Evolutionary conservation across 2,329 filamentous ascomycete species (phyloP).

Genomic region (Stachybotrys chartarum): DNA sequence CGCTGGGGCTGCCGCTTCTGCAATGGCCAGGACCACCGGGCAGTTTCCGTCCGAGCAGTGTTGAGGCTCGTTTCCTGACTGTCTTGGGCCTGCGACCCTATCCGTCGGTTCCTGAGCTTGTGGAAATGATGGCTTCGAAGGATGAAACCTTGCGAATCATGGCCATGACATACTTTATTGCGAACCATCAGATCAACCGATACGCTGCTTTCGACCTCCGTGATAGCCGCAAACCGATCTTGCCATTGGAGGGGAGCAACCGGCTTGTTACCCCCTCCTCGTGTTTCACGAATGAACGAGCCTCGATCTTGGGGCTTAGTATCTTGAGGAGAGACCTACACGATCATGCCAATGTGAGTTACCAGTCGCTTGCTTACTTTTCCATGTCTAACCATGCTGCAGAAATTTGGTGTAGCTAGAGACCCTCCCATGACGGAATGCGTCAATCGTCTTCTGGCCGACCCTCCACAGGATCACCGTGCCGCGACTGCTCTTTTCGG

Average conservation of each 20-base stretch:
- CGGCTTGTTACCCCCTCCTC: slow-evolving; percentile 64
- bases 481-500: slow-evolving; percentile 69
- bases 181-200: slow-evolving; percentile 68
- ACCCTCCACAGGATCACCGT: slow-evolving; percentile 59
- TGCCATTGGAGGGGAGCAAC: slow-evolving; percentile 66
- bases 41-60: slow-evolving; percentile 54
- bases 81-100: slow-evolving; percentile 65
- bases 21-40: slow-evolving; percentile 69
- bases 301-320: slow-evolving; percentile 71
- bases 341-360: slow-evolving; percentile 57
- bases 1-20: slow-evolving; percentile 66
- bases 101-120: slow-evolving; percentile 66
- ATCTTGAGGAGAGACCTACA: slow-evolving; percentile 73
- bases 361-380: background rate
- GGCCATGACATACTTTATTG: slow-evolving; percentile 75
- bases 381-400: slow-evolving; percentile 4
- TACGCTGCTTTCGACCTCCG: slow-evolving; percentile 61
- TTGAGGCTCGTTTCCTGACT: slow-evolving; percentile 69
- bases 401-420: slow-evolving; percentile 76
- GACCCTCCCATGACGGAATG: slow-evolving; percentile 77
- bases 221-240: slow-evolving; percentile 48
- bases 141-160: slow-evolving; percentile 53
- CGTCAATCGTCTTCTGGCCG: slow-evolving; percentile 62
- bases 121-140: slow-evolving; percentile 67
- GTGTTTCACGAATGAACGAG: slow-evolving; percentile 77